Evolutionary conservation across 2,329 filamentous ascomycete species (phyloP).

Genomic region (Clonostachys rosea): DNA sequence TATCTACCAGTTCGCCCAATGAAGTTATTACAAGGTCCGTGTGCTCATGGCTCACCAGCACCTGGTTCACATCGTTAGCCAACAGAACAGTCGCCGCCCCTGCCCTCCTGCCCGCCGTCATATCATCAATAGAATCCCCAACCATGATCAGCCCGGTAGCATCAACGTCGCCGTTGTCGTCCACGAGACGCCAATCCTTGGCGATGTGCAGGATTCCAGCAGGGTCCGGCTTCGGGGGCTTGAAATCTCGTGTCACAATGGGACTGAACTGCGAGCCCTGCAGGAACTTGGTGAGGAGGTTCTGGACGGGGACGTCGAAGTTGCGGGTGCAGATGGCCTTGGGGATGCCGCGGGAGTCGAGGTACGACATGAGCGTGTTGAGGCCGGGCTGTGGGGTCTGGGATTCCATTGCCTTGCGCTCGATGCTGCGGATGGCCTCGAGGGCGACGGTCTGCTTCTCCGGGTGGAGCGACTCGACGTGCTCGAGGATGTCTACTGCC

Average conservation of each 20-base stretch:
- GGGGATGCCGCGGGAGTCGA: conserved; percentile 60
- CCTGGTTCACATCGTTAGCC: conserved; percentile 73
- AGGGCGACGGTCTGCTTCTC: conserved; percentile 59
- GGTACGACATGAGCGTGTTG: conserved; percentile 72
- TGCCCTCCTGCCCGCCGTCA: conserved; percentile 78
- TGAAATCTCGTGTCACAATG: conserved; percentile 79
- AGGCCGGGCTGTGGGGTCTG: conserved; percentile 84
- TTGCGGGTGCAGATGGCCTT: conserved; percentile 94
- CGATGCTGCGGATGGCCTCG: conserved; percentile 71
- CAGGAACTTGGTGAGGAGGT: conserved; percentile 73
- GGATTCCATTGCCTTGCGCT: conserved; percentile 71
- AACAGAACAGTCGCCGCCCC: conserved; percentile 90
- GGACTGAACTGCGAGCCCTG: conserved; percentile 64
- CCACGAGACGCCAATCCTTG: conserved; percentile 60
- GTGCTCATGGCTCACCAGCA: conserved; percentile 65
- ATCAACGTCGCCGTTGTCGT: conserved; percentile 20
- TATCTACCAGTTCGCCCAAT: conserved; percentile 70
- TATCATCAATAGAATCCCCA: conserved; percentile 85
- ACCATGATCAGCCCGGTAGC: conserved; percentile 56
- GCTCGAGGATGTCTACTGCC: conserved; percentile 77
- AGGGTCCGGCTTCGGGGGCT: conserved; percentile 80
- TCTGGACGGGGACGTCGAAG: conserved; percentile 74
- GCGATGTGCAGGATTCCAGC: conserved; percentile 87
- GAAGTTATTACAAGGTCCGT: conserved; percentile 70
- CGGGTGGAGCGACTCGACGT: conserved; percentile 70